These are phyloP conservation scores for Saccharomyces pastorianus DNA, from an alignment of 1,139 yeast genomes.

Conservation along the genomic window DNA sequence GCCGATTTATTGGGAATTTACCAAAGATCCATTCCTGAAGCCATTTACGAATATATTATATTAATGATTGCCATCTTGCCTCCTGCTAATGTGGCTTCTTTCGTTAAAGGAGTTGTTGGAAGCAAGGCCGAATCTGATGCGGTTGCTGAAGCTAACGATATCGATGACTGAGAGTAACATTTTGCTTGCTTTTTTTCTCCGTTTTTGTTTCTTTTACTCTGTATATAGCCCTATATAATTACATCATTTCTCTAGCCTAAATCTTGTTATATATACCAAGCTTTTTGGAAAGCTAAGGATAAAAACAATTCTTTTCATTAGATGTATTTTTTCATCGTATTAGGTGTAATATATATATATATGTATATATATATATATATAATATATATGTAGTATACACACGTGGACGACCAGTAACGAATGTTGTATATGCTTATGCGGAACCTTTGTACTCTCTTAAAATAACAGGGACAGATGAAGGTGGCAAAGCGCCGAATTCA, in stretches of 20 bases:
- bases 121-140: slow-evolving; percentile 16
- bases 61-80: slow-evolving; percentile 87
- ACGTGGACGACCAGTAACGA: not conserved
- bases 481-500: slow-evolving; percentile 92
- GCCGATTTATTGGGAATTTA: slow-evolving; percentile 81
- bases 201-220: slow-evolving; percentile 1
- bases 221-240: not conserved
- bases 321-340: not conserved
- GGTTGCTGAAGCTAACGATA: slow-evolving; percentile 16
- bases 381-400: not conserved
- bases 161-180: slow-evolving; percentile 18
- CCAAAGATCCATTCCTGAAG: slow-evolving; percentile 79
- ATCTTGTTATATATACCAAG: not conserved
- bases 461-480: slow-evolving; percentile 94
- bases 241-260: not conserved
- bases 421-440: slow-evolving; percentile 14
- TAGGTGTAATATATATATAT: not conserved
- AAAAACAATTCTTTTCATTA: not conserved
- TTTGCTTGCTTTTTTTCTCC: not conserved
- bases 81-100: slow-evolving; percentile 69
- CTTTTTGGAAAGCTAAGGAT: not conserved
- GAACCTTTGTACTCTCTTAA: slow-evolving; percentile 74
- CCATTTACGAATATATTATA: slow-evolving; percentile 71
- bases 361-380: not conserved
- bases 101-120: slow-evolving; percentile 42